These are phyloP conservation scores for Rhodofomes roseus DNA, from an alignment of 1,284 basidiomycete genomes.

Conservation along the genomic window DNA sequence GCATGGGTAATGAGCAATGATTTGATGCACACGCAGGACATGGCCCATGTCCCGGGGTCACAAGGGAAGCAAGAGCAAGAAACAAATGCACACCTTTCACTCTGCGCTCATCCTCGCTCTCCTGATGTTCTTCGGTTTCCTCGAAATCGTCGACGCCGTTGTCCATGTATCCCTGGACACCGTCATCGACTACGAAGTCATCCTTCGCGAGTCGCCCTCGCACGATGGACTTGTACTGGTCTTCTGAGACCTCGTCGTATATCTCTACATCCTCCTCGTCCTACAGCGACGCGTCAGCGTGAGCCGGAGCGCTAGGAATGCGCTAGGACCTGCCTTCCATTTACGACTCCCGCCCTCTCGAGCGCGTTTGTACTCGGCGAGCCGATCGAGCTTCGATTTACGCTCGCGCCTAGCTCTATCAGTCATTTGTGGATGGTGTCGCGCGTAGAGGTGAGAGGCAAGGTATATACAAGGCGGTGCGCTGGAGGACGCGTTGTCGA, in stretches of 20 bases:
- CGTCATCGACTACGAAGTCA: conserved; percentile 97
- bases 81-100: conserved; percentile 36
- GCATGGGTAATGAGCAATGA: background rate
- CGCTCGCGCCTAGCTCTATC: conserved; percentile 26
- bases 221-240: conserved; percentile 87
- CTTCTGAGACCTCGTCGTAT: conserved; percentile 93
- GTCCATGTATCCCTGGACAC: conserved; percentile 89
- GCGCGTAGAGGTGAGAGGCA: background rate
- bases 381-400: conserved; percentile 28
- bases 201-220: conserved; percentile 83
- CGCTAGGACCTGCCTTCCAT: conserved; percentile 29
- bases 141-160: conserved; percentile 95
- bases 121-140: conserved; percentile 45
- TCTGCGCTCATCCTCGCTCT: conserved; percentile 33
- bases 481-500: background rate
- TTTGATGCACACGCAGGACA: background rate
- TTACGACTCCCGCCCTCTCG: conserved; percentile 33
- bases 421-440: conserved; percentile 16
- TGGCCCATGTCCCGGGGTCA: background rate
- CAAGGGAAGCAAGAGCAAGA: background rate
- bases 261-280: conserved; percentile 68
- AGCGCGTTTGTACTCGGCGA: conserved; percentile 32
- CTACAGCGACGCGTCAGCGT: conserved; percentile 23
- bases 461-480: background rate
- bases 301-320: conserved; percentile 2